Base-by-base conservation (phyloP, 352 stramenopile species). In the Phytophthora sp. region DNA sequence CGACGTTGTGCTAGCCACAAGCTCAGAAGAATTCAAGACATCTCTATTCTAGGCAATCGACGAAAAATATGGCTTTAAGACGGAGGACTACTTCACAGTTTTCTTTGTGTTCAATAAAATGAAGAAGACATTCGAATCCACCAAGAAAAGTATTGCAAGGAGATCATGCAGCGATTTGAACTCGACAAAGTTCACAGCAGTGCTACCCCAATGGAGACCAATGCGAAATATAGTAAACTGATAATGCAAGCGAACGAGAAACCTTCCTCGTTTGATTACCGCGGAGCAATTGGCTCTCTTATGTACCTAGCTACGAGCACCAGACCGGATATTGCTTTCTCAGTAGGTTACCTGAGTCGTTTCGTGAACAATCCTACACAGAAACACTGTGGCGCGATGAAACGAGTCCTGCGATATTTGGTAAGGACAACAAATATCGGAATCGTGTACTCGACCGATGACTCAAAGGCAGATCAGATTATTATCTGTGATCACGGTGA, bases 231-330 rank as follows among this genome's bases (percentile, higher is more conserved):
- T 13, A 57, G 5, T 7, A n/a, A 47, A 24, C 1, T 18, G 11
- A 15, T 1, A 8, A 27, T 45, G 2, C n/a, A 33, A 33, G 9
- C 4, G 29, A 9, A 33, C 29, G 29, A 33, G 11, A 23, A 31
- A 11, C 29, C 29, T 9, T 9, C 29, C 9, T 27, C 38, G 0
- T 63, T 49, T 18, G 44, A n/a, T n/a, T n/a, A n/a, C n/a, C n/a
- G n/a, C n/a, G n/a, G n/a, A n/a, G n/a, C n/a, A n/a, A n/a, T n/a
- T 33, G 29, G 9, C 29, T 33, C 29, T 33, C 29, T 33, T 4
- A 73, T 79, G 67, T 74, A 79, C 27, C 23, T 74, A 8, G 55
- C 65, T 7, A 76, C 67, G 9, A 65, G 58, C 20, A 76, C 57
- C 3, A 45, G 47, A 13, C 57, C 57, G 0, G 67, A 71, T 12